Percentiles rank a stretch among this genome's conserved stretches.
Conservation (phyloP, 345 rosid species). For the Streptanthus diversifolius region DNA sequence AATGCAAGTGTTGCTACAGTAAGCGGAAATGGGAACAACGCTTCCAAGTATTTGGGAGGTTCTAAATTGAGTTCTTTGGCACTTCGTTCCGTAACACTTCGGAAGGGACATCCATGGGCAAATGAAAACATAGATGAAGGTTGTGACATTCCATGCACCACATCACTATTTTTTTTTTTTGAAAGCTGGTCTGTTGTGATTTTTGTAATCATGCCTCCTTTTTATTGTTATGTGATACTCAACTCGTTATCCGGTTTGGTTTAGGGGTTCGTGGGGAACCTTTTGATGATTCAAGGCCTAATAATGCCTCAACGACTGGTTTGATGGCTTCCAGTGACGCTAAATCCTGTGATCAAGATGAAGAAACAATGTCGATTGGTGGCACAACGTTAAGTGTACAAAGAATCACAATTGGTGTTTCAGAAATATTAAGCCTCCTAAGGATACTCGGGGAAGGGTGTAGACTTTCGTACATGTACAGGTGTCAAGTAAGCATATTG, state of each 20-base stretch:
- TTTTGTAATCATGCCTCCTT: not conserved
- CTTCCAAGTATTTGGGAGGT: slow-evolving; percentile 80
- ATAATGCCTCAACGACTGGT: slow-evolving; percentile 47
- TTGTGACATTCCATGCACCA: slow-evolving; percentile 26
- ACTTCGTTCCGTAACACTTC: slow-evolving; percentile 76
- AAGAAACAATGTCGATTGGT: slow-evolving; percentile 41
- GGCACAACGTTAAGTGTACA: slow-evolving; percentile 44
- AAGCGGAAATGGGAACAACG: slow-evolving; percentile 66
- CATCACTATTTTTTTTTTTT: not conserved
- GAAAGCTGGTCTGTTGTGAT: not conserved
- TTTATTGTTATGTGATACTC: slow-evolving; percentile 16
- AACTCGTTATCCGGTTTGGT: slow-evolving; percentile 21
- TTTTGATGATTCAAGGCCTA: slow-evolving; percentile 66
- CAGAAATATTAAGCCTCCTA: slow-evolving; percentile 69
- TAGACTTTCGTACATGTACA: slow-evolving; percentile 76
- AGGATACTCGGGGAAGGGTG: slow-evolving; percentile 86
- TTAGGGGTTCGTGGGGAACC: slow-evolving; percentile 68
- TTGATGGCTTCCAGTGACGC: slow-evolving; percentile 44
- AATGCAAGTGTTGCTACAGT: slow-evolving; percentile 46
- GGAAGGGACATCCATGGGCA: slow-evolving; percentile 86
- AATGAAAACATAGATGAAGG: slow-evolving; percentile 94
- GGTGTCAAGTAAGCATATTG: slow-evolving; percentile 59
- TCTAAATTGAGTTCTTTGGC: slow-evolving; percentile 73
- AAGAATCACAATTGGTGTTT: slow-evolving; percentile 54
- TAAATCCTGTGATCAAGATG: slow-evolving; percentile 62